These are phyloP conservation scores for Groenewaldozyma tartarivorans DNA, from an alignment of 805 yeast species.

Conservation along the genomic window DNA sequence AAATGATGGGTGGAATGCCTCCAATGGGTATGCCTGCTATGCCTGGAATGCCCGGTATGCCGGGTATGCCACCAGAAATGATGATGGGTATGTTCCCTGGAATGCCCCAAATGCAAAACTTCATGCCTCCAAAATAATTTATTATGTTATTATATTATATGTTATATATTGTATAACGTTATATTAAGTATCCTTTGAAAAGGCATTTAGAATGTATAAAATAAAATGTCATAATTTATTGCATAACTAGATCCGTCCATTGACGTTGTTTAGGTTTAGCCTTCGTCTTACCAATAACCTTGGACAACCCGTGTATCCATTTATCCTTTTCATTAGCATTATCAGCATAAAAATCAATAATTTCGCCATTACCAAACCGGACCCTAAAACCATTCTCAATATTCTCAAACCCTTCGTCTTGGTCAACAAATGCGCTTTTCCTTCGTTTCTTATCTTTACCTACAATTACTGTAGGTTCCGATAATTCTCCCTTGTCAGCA, in stretches of 20 bases:
- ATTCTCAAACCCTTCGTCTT: slow-evolving; percentile 17
- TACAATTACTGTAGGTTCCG: slow-evolving; percentile 24
- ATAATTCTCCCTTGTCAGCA: slow-evolving; percentile 32
- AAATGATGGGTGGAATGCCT: slow-evolving; percentile 9
- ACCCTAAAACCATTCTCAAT: slow-evolving; percentile 65
- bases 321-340: slow-evolving; percentile 44
- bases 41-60: slow-evolving; percentile 27
- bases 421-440: slow-evolving; percentile 49
- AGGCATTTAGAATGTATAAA: no score
- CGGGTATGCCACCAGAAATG: slow-evolving; percentile 25
- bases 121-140: no score
- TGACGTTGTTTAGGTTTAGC: slow-evolving; percentile 8
- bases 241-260: slow-evolving; percentile 16
- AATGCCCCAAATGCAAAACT: slow-evolving; percentile 22
- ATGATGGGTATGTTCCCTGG: slow-evolving; percentile 23
- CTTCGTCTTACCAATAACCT: slow-evolving; percentile 7
- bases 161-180: no score
- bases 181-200: no score
- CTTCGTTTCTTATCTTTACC: slow-evolving; percentile 18
- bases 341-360: slow-evolving; percentile 80
- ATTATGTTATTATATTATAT: no score
- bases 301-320: slow-evolving; percentile 51
- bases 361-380: slow-evolving; percentile 68
- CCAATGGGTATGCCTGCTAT: slow-evolving; percentile 14
- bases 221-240: no score